Percentiles rank a stretch among this genome's conserved stretches.
These are phyloP conservation scores for Venustampulla echinocandica DNA, from an alignment of 495 filamentous ascomycete genomes.

Conservation along the genomic window DNA sequence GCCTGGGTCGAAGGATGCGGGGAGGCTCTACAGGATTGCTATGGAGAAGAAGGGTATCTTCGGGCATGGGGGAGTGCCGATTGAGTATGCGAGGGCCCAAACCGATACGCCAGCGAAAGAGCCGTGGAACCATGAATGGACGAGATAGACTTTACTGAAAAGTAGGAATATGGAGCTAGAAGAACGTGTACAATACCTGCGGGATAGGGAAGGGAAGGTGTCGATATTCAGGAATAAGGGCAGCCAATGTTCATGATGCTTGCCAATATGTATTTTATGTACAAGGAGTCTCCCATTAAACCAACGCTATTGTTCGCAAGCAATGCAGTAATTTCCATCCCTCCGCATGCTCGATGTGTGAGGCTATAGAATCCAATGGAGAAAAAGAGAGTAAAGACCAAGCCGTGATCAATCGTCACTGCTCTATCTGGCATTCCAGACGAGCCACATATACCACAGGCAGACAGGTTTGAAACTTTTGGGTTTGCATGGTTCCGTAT, in stretches of 20 bases:
- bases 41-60: slow-evolving; percentile 80
- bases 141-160: slow-evolving; percentile 22
- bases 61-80: slow-evolving; percentile 54
- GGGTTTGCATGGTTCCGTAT: too few species aligned
- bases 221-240: not conserved
- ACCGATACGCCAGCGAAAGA: slow-evolving; percentile 63
- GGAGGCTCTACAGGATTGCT: slow-evolving; percentile 72
- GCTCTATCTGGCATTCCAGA: slow-evolving; percentile 1
- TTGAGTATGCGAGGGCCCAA: slow-evolving; percentile 81
- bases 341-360: slow-evolving; percentile 12
- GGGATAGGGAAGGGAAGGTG: not conserved
- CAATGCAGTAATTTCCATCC: slow-evolving; percentile 8
- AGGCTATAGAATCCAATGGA: slow-evolving; percentile 1
- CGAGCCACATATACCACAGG: not conserved
- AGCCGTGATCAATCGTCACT: slow-evolving; percentile 15
- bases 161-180: not conserved
- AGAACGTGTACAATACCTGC: not conserved
- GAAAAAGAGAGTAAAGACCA: slow-evolving; percentile 15
- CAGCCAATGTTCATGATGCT: slow-evolving; percentile 4
- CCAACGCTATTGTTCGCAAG: slow-evolving; percentile 12
- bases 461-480: slow-evolving; percentile 5
- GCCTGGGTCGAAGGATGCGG: slow-evolving; percentile 49
- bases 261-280: slow-evolving; percentile 14
- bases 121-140: slow-evolving; percentile 76
- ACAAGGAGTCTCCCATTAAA: slow-evolving; percentile 11